Base-by-base conservation (phyloP, 768 basidiomycete genomes). In the Tylopilus rubrobrunneus region DNA sequence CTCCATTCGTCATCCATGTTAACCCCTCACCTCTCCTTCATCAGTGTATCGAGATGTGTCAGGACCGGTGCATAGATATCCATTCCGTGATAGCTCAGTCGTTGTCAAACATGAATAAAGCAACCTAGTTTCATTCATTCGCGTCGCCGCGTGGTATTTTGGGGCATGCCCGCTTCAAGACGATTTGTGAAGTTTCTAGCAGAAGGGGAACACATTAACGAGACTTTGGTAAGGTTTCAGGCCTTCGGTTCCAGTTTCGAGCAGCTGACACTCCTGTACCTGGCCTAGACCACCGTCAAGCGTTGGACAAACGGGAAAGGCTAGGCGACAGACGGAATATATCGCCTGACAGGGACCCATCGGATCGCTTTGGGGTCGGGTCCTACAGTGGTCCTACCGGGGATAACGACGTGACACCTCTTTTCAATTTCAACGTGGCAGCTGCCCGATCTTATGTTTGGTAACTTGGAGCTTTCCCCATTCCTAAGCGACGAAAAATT, bases 71-170 rank as follows among this genome's bases (percentile, higher is more conserved):
- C 67, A 75, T 72, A 50, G 88, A 90, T 59, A 84, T 92, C 29
- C 91, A 93, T 66, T 74, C 81, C 21, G 80, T 89, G 42, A 82
- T 88, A 28, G 83, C 86, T 10, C 84, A 87, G 58, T 82, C 85
- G n/a, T 68, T 92, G 37, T 72, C 83, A 42, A 60, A 34, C 39
- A 39, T n/a, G 23, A 55, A 59, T 44, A 55, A 59, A 50, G 36
- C 41, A 12, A 7, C 49, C 6, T 67, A 56, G 36, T 51, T 40
- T 43, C 41, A 23, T 54, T 21, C 36, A 5, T 50, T 25, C 21
- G 10, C 12, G 29, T 51, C 23, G 28, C 34, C 29, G 37, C 41
- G 10, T 44, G 41, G 31, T 21, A 33, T 31, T 25, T 41, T 19
- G 19, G 19, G 19, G 25, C 25, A 25, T 3, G 3, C 25, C 25